Percentiles rank a stretch among this genome's conserved stretches.
These are phyloP conservation scores for Immersiella caudata DNA, from an alignment of 495 filamentous ascomycete species.

Conservation along the genomic window DNA sequence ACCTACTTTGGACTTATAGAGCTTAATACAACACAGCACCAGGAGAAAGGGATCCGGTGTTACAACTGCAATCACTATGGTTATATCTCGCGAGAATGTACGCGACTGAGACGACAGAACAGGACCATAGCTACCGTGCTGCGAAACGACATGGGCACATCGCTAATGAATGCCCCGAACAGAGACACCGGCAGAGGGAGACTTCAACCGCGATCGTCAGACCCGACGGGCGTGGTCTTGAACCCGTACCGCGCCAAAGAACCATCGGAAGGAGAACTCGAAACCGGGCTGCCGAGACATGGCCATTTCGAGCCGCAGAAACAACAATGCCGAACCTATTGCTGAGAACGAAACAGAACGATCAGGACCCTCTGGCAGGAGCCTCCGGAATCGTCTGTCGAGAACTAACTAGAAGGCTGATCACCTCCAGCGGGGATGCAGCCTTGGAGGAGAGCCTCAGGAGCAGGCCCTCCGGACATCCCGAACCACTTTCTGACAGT, in stretches of 20 bases:
- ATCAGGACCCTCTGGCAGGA: slow-evolving; percentile 3
- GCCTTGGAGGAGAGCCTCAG: slow-evolving; percentile 9
- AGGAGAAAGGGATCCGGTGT: slow-evolving; percentile 11
- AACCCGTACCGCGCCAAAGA: slow-evolving; percentile 3
- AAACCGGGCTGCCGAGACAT: slow-evolving; percentile 1
- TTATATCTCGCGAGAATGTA: neutral
- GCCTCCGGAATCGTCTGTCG: slow-evolving; percentile 8
- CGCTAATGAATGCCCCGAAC: too few relatives aligned
- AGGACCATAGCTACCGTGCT: neutral
- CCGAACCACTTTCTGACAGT: too few relatives aligned
- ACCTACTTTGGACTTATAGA: slow-evolving; percentile 19
- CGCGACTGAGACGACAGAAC: neutral
- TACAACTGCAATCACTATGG: neutral
- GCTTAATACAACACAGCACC: slow-evolving; percentile 18
- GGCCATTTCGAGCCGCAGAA: neutral
- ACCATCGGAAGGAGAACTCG: neutral
- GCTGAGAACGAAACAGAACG: slow-evolving; percentile 2
- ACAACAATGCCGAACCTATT: slow-evolving; percentile 2
- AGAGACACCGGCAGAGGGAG: neutral
- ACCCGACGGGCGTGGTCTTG: neutral
- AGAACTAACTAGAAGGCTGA: slow-evolving; percentile 2
- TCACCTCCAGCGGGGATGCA: slow-evolving; percentile 6
- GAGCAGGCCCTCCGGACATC: slow-evolving; percentile 4
- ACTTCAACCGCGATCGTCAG: neutral
- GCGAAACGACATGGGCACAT: too few relatives aligned